Percentiles rank a stretch among this genome's conserved stretches.
Evolutionary conservation across 306 rosid genomes (phyloP).

Genomic region (Inga leiocalycina): DNA sequence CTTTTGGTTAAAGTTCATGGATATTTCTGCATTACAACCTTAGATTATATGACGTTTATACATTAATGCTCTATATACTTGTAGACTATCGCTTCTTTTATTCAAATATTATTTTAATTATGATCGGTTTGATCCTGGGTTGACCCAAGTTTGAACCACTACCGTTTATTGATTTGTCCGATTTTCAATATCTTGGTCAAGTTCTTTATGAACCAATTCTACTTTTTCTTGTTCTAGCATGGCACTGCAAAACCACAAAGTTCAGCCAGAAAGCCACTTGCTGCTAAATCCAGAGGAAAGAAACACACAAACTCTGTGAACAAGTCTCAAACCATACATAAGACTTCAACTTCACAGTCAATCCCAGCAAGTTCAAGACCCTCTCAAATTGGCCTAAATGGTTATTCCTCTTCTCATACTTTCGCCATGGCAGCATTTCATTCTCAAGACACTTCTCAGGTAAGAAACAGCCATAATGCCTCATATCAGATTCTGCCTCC

Average conservation of each 20-base stretch:
- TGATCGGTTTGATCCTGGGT: no score
- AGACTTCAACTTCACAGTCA: conserved; percentile 28
- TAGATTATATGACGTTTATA: no score
- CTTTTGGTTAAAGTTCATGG: no score
- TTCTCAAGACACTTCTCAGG: conserved; percentile 36
- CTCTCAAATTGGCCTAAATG: conserved; percentile 52
- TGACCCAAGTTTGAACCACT: no score
- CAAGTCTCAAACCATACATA: conserved; percentile 41
- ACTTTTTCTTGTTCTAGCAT: conserved; percentile 38
- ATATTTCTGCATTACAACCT: no score
- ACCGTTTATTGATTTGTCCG: no score
- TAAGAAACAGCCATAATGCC: conserved; percentile 43
- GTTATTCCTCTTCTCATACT: conserved; percentile 50
- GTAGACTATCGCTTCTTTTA: no score
- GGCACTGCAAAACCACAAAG: conserved; percentile 48
- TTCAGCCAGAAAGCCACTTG: conserved; percentile 33
- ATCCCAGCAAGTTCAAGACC: conserved; percentile 39
- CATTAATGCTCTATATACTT: no score
- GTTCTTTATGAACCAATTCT: conserved; percentile 6
- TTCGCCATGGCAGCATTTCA: conserved; percentile 52
- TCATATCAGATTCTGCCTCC: conserved; percentile 54
- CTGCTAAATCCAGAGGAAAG: conserved; percentile 57
- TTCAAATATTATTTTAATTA: no score
- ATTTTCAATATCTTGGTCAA: no score
- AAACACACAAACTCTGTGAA: conserved; percentile 38